Conservation (phyloP, 441 rosid species). For the Sinapis alba region DNA sequence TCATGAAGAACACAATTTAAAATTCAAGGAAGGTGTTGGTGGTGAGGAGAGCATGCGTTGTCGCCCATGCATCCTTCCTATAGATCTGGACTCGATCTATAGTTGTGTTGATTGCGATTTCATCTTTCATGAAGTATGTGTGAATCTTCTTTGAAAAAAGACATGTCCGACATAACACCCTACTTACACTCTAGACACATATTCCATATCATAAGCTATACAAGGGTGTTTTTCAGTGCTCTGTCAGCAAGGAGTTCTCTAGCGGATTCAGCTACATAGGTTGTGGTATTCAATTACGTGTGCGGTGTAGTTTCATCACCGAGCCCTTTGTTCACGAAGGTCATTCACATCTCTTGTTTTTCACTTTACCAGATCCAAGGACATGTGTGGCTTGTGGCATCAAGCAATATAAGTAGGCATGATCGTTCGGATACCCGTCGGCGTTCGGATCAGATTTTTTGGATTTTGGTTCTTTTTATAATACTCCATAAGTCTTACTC, state of each 20-base stretch:
- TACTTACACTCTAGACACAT: not conserved
- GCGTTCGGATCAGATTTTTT: too few relatives aligned
- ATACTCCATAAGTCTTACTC: too few relatives aligned
- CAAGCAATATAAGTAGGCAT: not conserved
- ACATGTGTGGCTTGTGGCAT: not conserved
- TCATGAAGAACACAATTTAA: not conserved
- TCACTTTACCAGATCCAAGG: not conserved
- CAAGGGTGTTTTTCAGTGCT: not conserved
- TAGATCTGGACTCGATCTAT: not conserved
- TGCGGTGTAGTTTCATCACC: not conserved
- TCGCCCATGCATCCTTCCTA: not conserved
- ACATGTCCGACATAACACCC: not conserved
- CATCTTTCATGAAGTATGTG: not conserved
- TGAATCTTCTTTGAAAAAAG: not conserved
- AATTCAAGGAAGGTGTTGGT: not conserved
- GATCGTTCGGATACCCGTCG: too few relatives aligned
- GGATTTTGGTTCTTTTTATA: too few relatives aligned
- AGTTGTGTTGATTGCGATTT: not conserved
- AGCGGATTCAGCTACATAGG: slow-evolving; percentile 3
- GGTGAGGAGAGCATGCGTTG: not conserved
- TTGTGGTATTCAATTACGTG: not conserved
- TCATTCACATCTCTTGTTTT: not conserved
- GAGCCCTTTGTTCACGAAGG: not conserved
- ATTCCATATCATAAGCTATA: not conserved
- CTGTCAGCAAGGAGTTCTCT: not conserved